Base-by-base conservation (phyloP, 805 yeast species). In the Zygoascus tannicola region DNA sequence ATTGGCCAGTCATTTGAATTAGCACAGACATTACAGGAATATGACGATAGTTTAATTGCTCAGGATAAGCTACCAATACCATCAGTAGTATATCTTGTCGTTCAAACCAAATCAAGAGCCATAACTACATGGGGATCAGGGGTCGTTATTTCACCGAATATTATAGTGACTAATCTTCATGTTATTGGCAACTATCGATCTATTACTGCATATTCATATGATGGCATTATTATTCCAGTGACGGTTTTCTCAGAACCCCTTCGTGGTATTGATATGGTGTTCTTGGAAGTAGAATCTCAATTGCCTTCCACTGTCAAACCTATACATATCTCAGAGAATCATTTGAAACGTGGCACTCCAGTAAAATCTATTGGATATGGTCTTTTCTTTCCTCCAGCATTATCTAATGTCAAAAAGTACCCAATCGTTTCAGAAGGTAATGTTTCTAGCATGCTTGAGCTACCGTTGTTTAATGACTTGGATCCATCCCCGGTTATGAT, bases 81-180 rank as follows among this genome's bases (percentile, higher is more conserved):
- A 7, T 23, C 40, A 5, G 21, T 26, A 14, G 40, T 37, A 4
- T 22, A 23, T 23, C 40, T 37, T 3, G 18, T 37, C 4, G 40
- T 37, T 3, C 21, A 16, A 10, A 26, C 33, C 4, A 22, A 32
- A n/a, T 36, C 39, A 1, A 60, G 62, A 2, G 48, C 50, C n/a
- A 40, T 55, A 12, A 46, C 49, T 2, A 48, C 55, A 5, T 63
- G 67, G 67, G 67, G 67, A 0, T 62, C 67, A 1, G 67, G 66
- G 5, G 59, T 64, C 2, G 45, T 63, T 15, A 44, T 63, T 2
- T 52, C 46, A 12, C 48, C 50, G 2, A 48, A 49, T 4, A 45
- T 56, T 1, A 52, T 63, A 14, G 57, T 54, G n/a, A 61, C 67
- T 2, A 63, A 63, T 44, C 47, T 45, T 38, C 67, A 63, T 41